Evolutionary conservation across 257 asterid species (phyloP).

Genomic region (Primulina huaijiensis): DNA sequence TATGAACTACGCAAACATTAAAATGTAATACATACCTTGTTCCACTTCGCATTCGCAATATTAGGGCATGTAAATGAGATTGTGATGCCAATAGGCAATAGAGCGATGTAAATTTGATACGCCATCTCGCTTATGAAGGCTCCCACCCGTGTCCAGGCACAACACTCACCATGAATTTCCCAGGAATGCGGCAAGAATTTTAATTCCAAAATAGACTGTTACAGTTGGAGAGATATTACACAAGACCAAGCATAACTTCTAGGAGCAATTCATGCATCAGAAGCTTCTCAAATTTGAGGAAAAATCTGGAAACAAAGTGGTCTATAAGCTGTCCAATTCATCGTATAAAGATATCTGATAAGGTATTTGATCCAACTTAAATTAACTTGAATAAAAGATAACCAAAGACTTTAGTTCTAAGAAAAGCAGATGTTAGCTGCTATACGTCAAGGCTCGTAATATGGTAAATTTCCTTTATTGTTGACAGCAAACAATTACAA

Average conservation of each 20-base stretch:
- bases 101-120: neutral
- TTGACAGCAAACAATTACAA: neutral
- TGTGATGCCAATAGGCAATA: neutral
- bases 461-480: neutral
- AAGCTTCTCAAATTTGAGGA: neutral
- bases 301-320: neutral
- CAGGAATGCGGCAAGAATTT: neutral
- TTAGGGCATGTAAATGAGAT: neutral
- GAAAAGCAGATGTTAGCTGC: neutral
- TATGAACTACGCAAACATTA: too few relatives aligned
- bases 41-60: neutral
- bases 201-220: neutral
- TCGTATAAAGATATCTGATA: too few relatives aligned
- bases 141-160: conserved; percentile 61
- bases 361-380: neutral
- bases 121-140: neutral
- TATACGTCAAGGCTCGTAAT: neutral
- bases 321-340: neutral
- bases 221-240: neutral
- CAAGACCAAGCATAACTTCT: neutral
- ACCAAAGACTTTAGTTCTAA: neutral
- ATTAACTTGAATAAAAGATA: neutral
- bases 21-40: too few relatives aligned
- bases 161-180: conserved; percentile 55
- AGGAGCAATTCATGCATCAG: neutral